Base-by-base conservation (phyloP, 208 protist species). In the Trypanosomatidae sp. region DNA sequence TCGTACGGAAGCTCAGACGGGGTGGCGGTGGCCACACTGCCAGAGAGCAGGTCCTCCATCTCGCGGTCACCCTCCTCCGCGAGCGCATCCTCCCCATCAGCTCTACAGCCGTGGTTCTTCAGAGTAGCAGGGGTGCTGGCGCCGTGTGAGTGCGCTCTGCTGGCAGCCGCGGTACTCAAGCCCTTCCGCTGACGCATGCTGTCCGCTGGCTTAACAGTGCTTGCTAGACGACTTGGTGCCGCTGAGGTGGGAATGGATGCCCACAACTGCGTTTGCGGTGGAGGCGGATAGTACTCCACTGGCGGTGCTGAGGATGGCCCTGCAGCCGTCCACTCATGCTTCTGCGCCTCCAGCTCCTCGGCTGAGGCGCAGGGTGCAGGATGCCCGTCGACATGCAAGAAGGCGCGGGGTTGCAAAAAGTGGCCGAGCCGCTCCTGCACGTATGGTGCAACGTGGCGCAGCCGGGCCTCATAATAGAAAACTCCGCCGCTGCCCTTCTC, bases 401-500 rank as follows among this genome's bases (percentile, higher is more conserved):
- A 95, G 17, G 70, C 65, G 13, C 91, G 81, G 13, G 91, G 91
- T 30, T 91, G 60, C 55, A 92, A 36, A 67, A 95, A 86, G 74
- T 95, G 91, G 22, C 78, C 62, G 55, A 95, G 85, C 22, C 80
- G 66, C 74, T 87, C 58, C 71, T 92, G 66, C 69, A 93, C 69
- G 50, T 84, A 81, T 19, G 83, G 79, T 22, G 76, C 66, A 50
- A 79, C 79, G 9, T 58, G 70, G 28, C 71, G 47, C 43, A 92
- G 71, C 76, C 90, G 79, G 43, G 83, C 46, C 22, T 79, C 71
- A 78, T 92, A 92, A 82, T 95, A 95, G 33, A 64, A 66, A 10
- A 43, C 39, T 3, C 43, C 69, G 8, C 60, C 65, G 52, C 25
- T 33, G 19, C 65, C 53, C 67, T 70, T 43, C 47, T 81, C 75